Evolutionary conservation across 768 basidiomycete genomes (phyloP).

Genomic region (Naganishia vishniacii): DNA sequence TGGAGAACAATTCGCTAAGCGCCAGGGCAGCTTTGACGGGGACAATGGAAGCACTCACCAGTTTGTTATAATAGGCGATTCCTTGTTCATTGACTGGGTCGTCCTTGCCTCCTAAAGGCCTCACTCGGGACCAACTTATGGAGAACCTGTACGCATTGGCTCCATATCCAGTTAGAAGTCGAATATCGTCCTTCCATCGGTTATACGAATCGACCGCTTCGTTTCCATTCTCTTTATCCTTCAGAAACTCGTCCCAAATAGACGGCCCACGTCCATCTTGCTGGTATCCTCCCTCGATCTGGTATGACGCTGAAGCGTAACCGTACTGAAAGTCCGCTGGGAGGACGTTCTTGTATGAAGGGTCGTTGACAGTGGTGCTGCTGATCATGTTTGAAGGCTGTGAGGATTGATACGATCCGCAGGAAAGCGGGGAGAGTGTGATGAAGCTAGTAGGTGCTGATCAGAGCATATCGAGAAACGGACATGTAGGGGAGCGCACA

Average conservation of each 20-base stretch:
- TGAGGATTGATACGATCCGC: too few species aligned
- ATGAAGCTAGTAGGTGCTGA: too few species aligned
- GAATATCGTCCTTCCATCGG: conserved; percentile 26
- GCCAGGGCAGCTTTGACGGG: neutral
- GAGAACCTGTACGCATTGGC: conserved; percentile 71
- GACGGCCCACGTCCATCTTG: conserved; percentile 4
- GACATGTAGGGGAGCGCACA: too few species aligned
- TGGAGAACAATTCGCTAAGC: conserved; percentile 35
- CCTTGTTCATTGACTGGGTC: conserved; percentile 63
- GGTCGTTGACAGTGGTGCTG: neutral
- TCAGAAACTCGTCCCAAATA: conserved; percentile 14
- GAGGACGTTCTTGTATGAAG: conserved; percentile 14
- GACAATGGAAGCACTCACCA: conserved; percentile 23
- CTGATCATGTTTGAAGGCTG: neutral
- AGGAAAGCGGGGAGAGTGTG: too few species aligned
- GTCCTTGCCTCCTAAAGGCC: conserved; percentile 65
- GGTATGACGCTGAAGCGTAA: conserved; percentile 58
- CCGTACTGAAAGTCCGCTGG: conserved; percentile 37
- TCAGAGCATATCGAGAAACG: too few species aligned
- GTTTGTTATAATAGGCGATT: conserved; percentile 33
- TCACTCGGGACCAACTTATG: conserved; percentile 67
- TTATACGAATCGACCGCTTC: conserved; percentile 22
- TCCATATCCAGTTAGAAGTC: conserved; percentile 60
- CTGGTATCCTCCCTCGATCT: conserved; percentile 57
- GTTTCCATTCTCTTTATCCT: conserved; percentile 18